Conservation (phyloP, 139 green algal genomes). For the Auxenochlorella protothecoides region DNA sequence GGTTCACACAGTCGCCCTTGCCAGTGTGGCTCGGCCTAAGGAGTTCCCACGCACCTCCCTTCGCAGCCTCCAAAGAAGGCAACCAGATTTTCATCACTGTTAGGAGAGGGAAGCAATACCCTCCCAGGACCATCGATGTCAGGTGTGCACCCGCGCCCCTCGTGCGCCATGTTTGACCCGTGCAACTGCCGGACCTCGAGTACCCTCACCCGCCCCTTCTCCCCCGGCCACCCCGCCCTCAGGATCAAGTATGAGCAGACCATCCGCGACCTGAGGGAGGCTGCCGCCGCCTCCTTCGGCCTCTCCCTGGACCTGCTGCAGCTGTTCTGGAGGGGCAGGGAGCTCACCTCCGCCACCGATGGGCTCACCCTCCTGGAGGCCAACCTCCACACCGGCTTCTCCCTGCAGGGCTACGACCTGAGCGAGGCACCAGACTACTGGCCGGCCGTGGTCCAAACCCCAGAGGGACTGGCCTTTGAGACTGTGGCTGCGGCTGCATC, state of each 20-base stretch:
- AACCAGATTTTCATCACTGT: conserved; percentile 50
- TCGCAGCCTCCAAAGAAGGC: conserved; percentile 20
- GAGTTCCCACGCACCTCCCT: not conserved
- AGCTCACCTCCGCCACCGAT: conserved; percentile 48
- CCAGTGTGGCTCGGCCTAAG: too few species aligned
- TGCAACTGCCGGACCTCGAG: too few species aligned
- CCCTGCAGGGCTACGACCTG: conserved; percentile 59
- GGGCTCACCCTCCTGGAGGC: conserved; percentile 59
- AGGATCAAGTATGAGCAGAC: conserved; percentile 68
- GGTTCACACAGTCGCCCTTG: too few species aligned
- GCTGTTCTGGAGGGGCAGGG: conserved; percentile 61
- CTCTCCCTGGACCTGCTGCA: conserved; percentile 48
- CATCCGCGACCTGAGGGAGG: conserved; percentile 39
- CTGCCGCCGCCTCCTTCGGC: conserved; percentile 29
- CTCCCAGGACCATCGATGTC: conserved; percentile 42
- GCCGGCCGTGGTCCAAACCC: conserved; percentile 46
- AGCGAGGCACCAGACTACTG: conserved; percentile 53
- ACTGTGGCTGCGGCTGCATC: not conserved
- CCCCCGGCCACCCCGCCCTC: not conserved
- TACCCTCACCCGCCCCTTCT: too few species aligned
- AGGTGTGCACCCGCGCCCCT: conserved; percentile 20
- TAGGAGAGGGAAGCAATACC: conserved; percentile 38
- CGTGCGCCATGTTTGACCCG: too few species aligned
- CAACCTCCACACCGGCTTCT: conserved; percentile 74
- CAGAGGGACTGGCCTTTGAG: conserved; percentile 40